Percentiles rank a stretch among this genome's conserved stretches.
These are phyloP conservation scores for Eutrema yunnanense DNA, from an alignment of 345 rosid species.

Conservation along the genomic window DNA sequence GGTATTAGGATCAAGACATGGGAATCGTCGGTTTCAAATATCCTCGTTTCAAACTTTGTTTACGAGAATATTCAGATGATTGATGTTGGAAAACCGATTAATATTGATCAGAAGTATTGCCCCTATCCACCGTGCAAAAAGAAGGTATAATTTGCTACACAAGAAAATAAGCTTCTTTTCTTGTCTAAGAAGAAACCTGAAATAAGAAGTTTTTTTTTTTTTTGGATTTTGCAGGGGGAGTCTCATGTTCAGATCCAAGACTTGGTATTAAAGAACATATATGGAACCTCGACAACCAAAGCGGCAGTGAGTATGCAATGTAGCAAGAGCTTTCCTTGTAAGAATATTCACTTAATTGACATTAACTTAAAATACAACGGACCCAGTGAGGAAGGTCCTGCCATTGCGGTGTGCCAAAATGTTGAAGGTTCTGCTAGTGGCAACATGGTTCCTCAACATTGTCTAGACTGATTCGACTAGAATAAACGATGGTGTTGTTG, in stretches of 20 bases:
- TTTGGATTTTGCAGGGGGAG: neutral
- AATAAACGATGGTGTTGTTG: neutral
- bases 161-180: neutral
- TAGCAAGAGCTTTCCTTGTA: neutral
- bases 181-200: neutral
- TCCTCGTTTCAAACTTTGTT: neutral
- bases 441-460: neutral
- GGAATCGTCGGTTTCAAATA: neutral
- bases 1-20: slow-evolving; percentile 4
- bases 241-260: slow-evolving; percentile 23
- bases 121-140: neutral
- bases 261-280: slow-evolving; percentile 3
- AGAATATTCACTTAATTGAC: slow-evolving; percentile 6
- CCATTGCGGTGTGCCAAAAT: slow-evolving; percentile 2
- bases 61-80: neutral
- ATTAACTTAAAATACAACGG: neutral
- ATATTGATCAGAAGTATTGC: neutral
- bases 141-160: neutral
- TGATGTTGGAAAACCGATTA: neutral
- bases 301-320: neutral
- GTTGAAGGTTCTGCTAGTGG: neutral
- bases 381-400: neutral
- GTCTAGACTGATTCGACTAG: neutral
- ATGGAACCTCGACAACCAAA: slow-evolving; percentile 11
- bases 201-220: neutral